Conservation (phyloP, 2,329 filamentous ascomycete genomes). For the Colletotrichum chlorophyti region DNA sequence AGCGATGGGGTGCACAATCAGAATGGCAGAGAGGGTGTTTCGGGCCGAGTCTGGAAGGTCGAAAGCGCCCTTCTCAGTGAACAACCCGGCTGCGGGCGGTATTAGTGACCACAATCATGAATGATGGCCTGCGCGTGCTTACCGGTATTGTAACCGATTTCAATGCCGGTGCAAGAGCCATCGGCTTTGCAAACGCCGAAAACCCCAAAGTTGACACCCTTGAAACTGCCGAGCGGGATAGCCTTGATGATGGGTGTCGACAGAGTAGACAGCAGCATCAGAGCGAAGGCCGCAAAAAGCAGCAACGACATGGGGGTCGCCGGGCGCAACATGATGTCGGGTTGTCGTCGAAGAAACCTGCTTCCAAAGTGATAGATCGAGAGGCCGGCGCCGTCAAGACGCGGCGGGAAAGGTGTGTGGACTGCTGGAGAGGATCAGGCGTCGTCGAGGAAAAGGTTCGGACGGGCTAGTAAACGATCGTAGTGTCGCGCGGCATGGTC, state of each 20-base stretch:
- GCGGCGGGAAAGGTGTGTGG: conserved; percentile 39
- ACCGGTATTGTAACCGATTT: conserved; percentile 89
- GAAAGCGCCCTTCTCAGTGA: conserved; percentile 51
- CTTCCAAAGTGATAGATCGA: conserved; percentile 37
- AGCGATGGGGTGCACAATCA: conserved; percentile 92
- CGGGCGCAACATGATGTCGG: conserved; percentile 79
- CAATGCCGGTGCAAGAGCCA: conserved; percentile 70
- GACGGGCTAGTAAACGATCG: conserved; percentile 4
- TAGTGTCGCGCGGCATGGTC: conserved; percentile 20
- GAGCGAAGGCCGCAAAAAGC: conserved; percentile 82
- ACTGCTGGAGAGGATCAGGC: not conserved
- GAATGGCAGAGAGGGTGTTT: conserved; percentile 79
- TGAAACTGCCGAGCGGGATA: conserved; percentile 82
- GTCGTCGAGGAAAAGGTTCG: not conserved
- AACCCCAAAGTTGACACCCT: conserved; percentile 84
- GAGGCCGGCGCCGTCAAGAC: conserved; percentile 52
- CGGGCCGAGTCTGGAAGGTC: conserved; percentile 61
- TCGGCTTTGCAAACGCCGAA: conserved; percentile 82
- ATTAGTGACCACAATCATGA: conserved; percentile 1
- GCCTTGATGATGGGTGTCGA: conserved; percentile 87
- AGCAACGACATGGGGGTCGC: conserved; percentile 90
- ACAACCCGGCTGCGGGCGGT: not conserved
- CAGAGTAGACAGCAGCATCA: conserved; percentile 86
- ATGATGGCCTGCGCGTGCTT: conserved; percentile 42
- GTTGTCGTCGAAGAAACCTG: conserved; percentile 38